Evolutionary conservation across 768 basidiomycete species (phyloP), one percentile per base, ranked within the genome.

Genomic region (Suillus clintonianus): DNA sequence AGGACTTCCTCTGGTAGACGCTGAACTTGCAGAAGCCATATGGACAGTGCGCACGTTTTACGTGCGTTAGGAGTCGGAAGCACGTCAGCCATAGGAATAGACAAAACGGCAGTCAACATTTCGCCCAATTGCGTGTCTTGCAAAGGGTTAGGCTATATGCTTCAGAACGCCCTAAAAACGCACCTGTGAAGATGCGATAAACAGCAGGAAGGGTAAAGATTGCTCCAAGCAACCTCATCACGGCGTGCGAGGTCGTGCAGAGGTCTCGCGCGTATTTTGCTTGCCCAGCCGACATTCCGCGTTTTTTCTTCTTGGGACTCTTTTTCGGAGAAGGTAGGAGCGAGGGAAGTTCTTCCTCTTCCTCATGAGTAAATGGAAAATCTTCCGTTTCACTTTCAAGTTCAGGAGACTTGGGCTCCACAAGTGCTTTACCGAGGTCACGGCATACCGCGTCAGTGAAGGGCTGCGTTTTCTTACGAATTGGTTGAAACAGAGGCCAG

Each of bases 1-100:
- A 94, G 79, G 24, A 94, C 82, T 0, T 78, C 76, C 22, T 79
- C 75, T 24, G 92, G 89, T 10, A 94, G 81, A 8, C 89, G 86
- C 66, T 91, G 90, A 2, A 78, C 78, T 69, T 92, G 91, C 27
- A 95, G 68, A 6, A 92, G 78, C 86, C 86, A 89, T 27, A 94
- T 90, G 2, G 89, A 83, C 30, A 94, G 76, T 2, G 90, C 91
- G 63, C 85, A 92, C 1, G 93, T 94, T 73, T 95, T 95, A n/a
- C 93, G 86, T 13, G 90, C 85, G 71, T 94, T 94, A 6, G 90
- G 90, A 6, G 92, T 93, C 3, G 92, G 93, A 0, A 95, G 75
- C 32, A 83, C 79, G 5, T 83, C 78, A 0, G 89, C 84, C 24
- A 92, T 78, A 3, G 92, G 92, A 64, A 95, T 92, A 8, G 88